Evolutionary conservation across 2,329 filamentous ascomycete genomes (phyloP), one percentile per base, ranked within the genome.

Genomic region (Shiraia bambusicola): DNA sequence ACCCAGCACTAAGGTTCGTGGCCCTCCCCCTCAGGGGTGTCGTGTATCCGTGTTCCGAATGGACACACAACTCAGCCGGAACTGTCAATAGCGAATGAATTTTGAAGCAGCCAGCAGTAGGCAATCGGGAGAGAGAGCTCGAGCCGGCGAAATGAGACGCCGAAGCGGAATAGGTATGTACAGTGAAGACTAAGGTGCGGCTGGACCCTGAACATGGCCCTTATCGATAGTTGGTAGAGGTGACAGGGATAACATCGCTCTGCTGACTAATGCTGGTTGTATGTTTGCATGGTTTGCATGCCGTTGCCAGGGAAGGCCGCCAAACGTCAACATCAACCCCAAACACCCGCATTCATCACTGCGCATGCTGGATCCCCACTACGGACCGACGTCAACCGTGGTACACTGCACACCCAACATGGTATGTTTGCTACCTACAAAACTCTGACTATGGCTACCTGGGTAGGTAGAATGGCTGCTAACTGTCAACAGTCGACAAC

Each of bases 401-500:
- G 19, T 16, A 26, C 25, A 10, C 17, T 31, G 12, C 26, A 24
- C 9, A 17, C 13, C 17, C 34, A 34, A 15, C 13, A 52, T 46
- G 44, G 41, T 39, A 40, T 12, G 34, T 26, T n/a, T 12, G 31
- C 19, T 26, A 14, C 2, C 14, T 38, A 47, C 43, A 36, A 45
- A 34, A 38, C 37, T 13, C 24, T 33, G 39, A 33, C 35, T 33
- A n/a, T n/a, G n/a, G n/a, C n/a, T n/a, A n/a, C n/a, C n/a, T n/a
- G n/a, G n/a, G n/a, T n/a, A n/a, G n/a, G n/a, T n/a, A 14, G 15
- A 14, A n/a, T 12, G 12, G 12, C 17, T 9, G 25, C 50, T 46
- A 41, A 52, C 28, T 4, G 4, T 4, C 35, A 39, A 22, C 51
- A 67, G 63, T 63, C 63, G 14, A 61, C 59, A 15, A 66, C 65